Evolutionary conservation across 169 alveolate genomes (phyloP).

Genomic region (Cryptosporidium sp.): DNA sequence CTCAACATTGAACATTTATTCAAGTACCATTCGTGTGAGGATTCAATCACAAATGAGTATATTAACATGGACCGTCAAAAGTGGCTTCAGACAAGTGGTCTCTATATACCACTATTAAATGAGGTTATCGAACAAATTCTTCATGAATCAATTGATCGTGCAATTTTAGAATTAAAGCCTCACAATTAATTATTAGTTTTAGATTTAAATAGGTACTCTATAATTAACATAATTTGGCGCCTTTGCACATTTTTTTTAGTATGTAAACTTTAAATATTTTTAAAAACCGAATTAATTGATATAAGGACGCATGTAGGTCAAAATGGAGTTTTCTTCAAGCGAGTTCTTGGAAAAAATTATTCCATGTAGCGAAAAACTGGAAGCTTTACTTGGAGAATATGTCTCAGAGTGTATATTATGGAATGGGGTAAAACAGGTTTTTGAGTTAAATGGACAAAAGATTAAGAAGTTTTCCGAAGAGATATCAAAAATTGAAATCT

Average conservation of each 20-base stretch:
- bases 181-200: neutral
- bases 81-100: conserved; percentile 28
- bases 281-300: too few relatives aligned
- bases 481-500: neutral
- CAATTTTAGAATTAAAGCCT: conserved; percentile 3
- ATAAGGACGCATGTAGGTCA: neutral
- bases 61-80: conserved; percentile 20
- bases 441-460: conserved; percentile 3
- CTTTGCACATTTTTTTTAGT: neutral
- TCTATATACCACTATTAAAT: conserved; percentile 43
- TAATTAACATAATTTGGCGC: neutral
- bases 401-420: conserved; percentile 11
- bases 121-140: conserved; percentile 27
- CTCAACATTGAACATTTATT: conserved; percentile 66
- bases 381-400: neutral
- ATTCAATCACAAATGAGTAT: conserved; percentile 15
- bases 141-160: conserved; percentile 18
- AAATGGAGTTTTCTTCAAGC: conserved; percentile 26
- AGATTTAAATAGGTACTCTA: neutral
- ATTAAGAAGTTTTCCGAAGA: conserved; percentile 33
- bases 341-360: conserved; percentile 25
- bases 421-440: neutral
- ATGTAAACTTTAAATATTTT: neutral
- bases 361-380: conserved; percentile 35
- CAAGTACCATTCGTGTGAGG: conserved; percentile 69